phyloP scores from a whole-genome alignment of 148 eudicot genomes.

The Rhododendron ferrugineum region DNA sequence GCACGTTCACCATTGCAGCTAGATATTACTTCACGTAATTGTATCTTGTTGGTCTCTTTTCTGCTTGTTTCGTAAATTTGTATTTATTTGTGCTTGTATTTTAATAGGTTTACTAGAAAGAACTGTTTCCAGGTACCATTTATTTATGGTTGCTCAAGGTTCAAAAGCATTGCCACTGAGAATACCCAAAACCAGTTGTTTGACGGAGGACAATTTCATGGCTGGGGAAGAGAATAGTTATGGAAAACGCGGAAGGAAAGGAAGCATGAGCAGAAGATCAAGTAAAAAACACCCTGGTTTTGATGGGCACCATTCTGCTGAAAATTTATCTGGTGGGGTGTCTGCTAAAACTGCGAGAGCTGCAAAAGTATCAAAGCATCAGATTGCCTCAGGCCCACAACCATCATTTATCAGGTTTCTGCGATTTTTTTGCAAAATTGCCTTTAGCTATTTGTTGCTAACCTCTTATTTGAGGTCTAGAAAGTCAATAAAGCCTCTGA shows the following conservation, averaged over 20 bases:
- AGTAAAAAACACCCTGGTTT: constrained; percentile 27
- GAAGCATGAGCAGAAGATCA: constrained; percentile 51
- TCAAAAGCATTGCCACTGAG: constrained; percentile 48
- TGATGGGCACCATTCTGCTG: constrained; percentile 26
- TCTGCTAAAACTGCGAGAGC: constrained; percentile 20
- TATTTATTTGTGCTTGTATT: not conserved
- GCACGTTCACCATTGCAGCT: not conserved
- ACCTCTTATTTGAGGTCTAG: not conserved
- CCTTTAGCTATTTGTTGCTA: not conserved
- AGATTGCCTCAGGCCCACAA: constrained; percentile 23
- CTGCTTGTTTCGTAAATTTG: not conserved
- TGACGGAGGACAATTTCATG: constrained; percentile 20
- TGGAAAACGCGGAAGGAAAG: constrained; percentile 16
- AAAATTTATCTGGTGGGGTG: constrained; percentile 23
- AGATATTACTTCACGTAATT: not conserved
- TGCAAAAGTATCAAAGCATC: constrained; percentile 24
- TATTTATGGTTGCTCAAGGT: constrained; percentile 52
- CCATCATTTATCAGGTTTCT: constrained; percentile 61
- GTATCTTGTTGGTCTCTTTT: not conserved
- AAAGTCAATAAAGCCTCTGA: constrained; percentile 1
- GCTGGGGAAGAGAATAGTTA: constrained; percentile 29
- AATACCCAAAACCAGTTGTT: constrained; percentile 21
- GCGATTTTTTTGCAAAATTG: not conserved
- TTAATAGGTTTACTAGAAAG: not conserved
- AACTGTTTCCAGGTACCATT: not conserved